Base-by-base conservation (phyloP, 2,329 filamentous ascomycete species). In the Aspergillus sp. region DNA sequence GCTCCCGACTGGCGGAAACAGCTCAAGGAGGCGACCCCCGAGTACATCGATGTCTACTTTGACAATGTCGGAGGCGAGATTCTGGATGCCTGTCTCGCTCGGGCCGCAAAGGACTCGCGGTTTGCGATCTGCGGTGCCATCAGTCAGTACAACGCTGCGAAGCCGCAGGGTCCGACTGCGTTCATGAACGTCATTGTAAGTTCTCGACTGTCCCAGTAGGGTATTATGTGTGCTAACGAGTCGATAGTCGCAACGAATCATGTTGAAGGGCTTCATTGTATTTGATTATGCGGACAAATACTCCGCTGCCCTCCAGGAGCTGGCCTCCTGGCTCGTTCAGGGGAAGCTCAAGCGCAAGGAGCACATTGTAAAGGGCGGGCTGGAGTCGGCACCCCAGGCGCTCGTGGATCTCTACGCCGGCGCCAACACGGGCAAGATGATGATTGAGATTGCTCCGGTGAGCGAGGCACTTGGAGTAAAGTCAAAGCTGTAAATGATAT, bases 31-130 rank as follows among this genome's bases (percentile, higher is more conserved):
- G 86, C 84, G 4, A 90, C 88, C 1, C 74, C 81, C 46, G 77
- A 84, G 64, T 81, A 82, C 64, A 90, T 89, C 59, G 87, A 90
- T 75, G 87, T 92, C 15, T 92, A 87, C 76, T 92, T 87, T 73
- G 89, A 92, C 76, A 91, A 91, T 77, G 87, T 90, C 22, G 89
- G 89, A 11, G 89, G 89, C 6, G 87, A 90, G 64, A 89, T 91
- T 57, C 81, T 92, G 31, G 87, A 92, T 70, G 75, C 86, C 64
- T 88, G 87, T 49, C 80, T 92, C 45, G 78, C 76, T 3, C 82
- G 87, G n/a, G 89, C 90, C 61, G 88, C 87, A 59, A 77, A 78
- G 55, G 80, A 84, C 71, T 79, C 89, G 15, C 83, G 89, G 38
- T 90, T 92, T 73, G 86, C 89, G 66, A 89, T 90, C 76, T 92